Evolutionary conservation across 208 protist genomes (phyloP), one percentile per base, ranked within the genome.

Genomic region (Leishmania gerbilli): DNA sequence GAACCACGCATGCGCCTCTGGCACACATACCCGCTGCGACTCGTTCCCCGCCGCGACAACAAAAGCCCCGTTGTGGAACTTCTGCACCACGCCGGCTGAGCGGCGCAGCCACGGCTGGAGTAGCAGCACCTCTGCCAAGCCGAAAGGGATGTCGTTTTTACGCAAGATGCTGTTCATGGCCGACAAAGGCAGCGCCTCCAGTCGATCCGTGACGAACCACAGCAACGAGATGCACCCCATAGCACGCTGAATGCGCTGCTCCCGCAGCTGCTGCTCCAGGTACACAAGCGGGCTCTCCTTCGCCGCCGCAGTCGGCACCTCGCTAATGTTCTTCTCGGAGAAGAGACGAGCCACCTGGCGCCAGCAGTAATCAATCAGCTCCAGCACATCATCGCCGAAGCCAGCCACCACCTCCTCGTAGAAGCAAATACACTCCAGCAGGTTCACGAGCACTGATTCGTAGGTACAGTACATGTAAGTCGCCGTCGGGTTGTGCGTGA

Each of bases 331-430:
- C 1, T 77, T 77, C 68, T 93, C 79, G 0, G 95, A 89, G 81
- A 95, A 97, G 34, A 98, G 87, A 31, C 89, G 83, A 69, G 83
- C 87, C 60, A 94, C 87, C 79, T 98, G 93, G 13, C 96, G 91
- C 93, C 93, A 97, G 82, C 92, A 95, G 83, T 97, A 98, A 87
- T 97, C 94, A 47, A 97, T 87, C 13, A 98, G 85, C 88, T 98
- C 96, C 40, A 98, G 82, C 11, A 95, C 84, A 79, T 97, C 94
- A 60, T 98, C 96, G 55, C 88, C 92, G 21, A 96, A 88, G 15
- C 86, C 92, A 15, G 89, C 68, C 11, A 96, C 86, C 0, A 93
- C 91, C 81, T 97, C 94, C 83, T 98, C 94, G 68, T 96, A 84
- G 74, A 93, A 98, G 80, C 92, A 91, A 31, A 98, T 81, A 77